A percentile compares a stretch with the other conserved stretches of the same genome.
These are phyloP conservation scores for Phylloporus sp. DNA, from an alignment of 768 basidiomycete genomes.

Conservation along the genomic window DNA sequence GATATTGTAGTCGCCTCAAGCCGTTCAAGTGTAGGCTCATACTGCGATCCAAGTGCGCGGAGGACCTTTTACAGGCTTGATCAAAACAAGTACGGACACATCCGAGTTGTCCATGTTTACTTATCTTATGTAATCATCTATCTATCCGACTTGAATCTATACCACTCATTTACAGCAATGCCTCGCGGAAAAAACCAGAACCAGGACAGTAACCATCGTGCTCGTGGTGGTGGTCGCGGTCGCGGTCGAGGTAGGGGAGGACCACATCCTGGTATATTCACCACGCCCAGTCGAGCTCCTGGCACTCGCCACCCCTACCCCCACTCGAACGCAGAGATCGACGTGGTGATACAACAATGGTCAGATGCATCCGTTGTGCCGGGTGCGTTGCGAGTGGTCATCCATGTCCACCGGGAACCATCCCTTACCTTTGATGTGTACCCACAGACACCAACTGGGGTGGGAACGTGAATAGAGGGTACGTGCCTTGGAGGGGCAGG, in stretches of 20 bases:
- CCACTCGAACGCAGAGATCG: slow-evolving; percentile 17
- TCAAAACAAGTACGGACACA: too few species aligned
- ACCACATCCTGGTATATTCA: background rate
- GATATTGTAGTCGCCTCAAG: background rate
- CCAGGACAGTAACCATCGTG: slow-evolving; percentile 21
- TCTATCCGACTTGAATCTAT: slow-evolving; percentile 7
- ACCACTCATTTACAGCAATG: slow-evolving; percentile 12
- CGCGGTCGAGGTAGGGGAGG: slow-evolving; percentile 18
- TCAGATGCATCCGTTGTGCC: background rate
- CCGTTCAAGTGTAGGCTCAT: slow-evolving; percentile 11
- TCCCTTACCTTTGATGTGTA: slow-evolving; percentile 4
- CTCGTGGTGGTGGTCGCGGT: slow-evolving; percentile 22
- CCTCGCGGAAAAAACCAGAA: slow-evolving; percentile 14
- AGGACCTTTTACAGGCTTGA: background rate
- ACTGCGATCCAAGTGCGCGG: background rate
- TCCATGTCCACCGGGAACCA: background rate
- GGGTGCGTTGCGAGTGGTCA: slow-evolving; percentile 16
- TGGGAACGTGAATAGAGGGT: slow-evolving; percentile 1
- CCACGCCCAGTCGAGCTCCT: background rate
- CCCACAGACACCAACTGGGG: slow-evolving; percentile 1
- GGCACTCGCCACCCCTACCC: slow-evolving; percentile 19
- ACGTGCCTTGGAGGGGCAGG: slow-evolving; percentile 3
- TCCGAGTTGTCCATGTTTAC: too few species aligned
- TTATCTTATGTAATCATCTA: too few species aligned
- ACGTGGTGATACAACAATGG: slow-evolving; percentile 26